Percentiles rank a stretch among this genome's conserved stretches.
Evolutionary conservation across 805 yeast species (phyloP).

Genomic region (Pichia ethanolica): DNA sequence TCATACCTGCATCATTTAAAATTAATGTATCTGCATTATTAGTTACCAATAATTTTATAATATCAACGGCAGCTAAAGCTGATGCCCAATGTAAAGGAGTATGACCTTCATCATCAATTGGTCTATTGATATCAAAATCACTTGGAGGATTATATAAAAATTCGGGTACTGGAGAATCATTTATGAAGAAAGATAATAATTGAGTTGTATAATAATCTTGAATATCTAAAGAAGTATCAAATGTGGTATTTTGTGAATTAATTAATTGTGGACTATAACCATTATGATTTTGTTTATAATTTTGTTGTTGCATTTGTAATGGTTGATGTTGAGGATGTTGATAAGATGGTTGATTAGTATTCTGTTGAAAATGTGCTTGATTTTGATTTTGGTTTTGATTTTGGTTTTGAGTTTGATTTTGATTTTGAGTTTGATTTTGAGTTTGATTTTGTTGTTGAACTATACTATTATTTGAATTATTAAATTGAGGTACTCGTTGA

Average conservation of each 20-base stretch:
- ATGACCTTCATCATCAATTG: constrained; percentile 75
- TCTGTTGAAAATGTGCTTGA: neutral
- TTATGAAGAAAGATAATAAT: constrained; percentile 46
- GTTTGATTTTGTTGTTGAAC: neutral
- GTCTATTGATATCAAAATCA: constrained; percentile 55
- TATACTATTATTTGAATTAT: no score
- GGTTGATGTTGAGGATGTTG: neutral
- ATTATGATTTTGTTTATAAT: no score
- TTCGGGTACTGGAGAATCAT: constrained; percentile 33
- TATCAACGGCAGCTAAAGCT: constrained; percentile 61
- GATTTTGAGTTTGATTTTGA: neutral
- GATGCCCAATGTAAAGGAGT: constrained; percentile 83
- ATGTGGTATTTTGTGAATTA: neutral
- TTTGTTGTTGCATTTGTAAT: neutral
- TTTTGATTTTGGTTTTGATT: constrained; percentile 12
- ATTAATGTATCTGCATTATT: constrained; percentile 53
- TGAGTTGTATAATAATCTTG: constrained; percentile 31
- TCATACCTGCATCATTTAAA: constrained; percentile 52
- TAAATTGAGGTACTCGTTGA: no score
- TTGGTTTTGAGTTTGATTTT: constrained; percentile 8
- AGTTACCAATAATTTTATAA: constrained; percentile 47
- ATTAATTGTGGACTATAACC: neutral
- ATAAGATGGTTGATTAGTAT: neutral
- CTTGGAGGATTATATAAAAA: constrained; percentile 50
- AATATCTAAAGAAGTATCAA: neutral